These are phyloP conservation scores for Areca catechu DNA, from an alignment of 176 grass and related monocot species.

Conservation along the genomic window DNA sequence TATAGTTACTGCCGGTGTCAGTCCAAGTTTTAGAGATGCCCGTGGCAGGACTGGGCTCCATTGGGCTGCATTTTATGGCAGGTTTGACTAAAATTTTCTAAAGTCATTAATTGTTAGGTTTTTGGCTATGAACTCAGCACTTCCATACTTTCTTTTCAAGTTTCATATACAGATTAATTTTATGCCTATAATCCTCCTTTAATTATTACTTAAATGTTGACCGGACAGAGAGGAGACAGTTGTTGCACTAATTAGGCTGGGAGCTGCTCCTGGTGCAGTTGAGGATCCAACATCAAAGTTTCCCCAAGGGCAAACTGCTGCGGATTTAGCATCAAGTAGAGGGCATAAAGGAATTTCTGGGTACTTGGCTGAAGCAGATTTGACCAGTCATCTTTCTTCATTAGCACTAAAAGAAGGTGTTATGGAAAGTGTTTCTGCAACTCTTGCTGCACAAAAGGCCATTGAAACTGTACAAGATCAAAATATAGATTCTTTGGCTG, in stretches of 20 bases:
- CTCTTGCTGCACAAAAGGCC: constrained; percentile 42
- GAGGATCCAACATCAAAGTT: constrained; percentile 66
- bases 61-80: constrained; percentile 93
- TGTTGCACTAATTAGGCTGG: constrained; percentile 46
- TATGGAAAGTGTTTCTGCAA: constrained; percentile 32
- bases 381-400: constrained; percentile 71
- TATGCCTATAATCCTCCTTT: neutral
- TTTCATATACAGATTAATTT: too few species aligned
- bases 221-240: constrained; percentile 42
- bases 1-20: constrained; percentile 58
- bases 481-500: constrained; percentile 1
- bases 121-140: too few species aligned
- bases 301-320: constrained; percentile 50
- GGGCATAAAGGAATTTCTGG: constrained; percentile 75
- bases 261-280: constrained; percentile 60
- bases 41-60: constrained; percentile 89
- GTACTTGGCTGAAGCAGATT: constrained; percentile 74
- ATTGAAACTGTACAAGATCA: constrained; percentile 21
- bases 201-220: neutral
- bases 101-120: too few species aligned
- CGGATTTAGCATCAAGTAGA: constrained; percentile 69
- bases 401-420: constrained; percentile 47
- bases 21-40: constrained; percentile 80
- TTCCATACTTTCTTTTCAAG: too few species aligned
- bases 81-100: constrained; percentile 16